Percentiles rank a stretch among this genome's conserved stretches.
Evolutionary conservation across 768 basidiomycete genomes (phyloP).

Genomic region (Pleurotus eryngii): DNA sequence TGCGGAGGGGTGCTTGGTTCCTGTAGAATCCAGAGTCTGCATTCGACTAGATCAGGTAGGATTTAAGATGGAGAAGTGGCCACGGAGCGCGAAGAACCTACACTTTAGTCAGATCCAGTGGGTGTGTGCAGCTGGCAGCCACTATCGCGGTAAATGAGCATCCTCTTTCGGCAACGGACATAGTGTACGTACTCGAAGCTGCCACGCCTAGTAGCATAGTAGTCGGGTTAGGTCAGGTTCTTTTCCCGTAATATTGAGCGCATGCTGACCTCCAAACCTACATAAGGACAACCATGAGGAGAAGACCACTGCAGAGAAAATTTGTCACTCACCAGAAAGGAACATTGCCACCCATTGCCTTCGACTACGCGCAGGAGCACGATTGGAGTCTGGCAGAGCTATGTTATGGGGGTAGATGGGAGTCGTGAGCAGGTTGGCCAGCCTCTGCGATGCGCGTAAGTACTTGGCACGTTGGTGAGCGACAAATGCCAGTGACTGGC

Average conservation of each 20-base stretch:
- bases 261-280: conserved; percentile 61
- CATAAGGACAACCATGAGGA: conserved; percentile 9
- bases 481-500: too few relatives aligned
- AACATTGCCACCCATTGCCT: conserved; percentile 34
- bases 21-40: conserved; percentile 59
- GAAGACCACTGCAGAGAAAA: conserved; percentile 7
- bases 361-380: conserved; percentile 2
- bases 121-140: conserved; percentile 81
- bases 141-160: conserved; percentile 36
- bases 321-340: conserved; percentile 45
- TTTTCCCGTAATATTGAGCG: not conserved
- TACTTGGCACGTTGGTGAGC: too few relatives aligned
- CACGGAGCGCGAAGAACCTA: conserved; percentile 27
- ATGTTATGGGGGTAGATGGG: not conserved
- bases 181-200: conserved; percentile 51
- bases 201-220: conserved; percentile 44
- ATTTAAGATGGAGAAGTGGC: not conserved
- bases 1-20: conserved; percentile 55
- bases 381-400: not conserved
- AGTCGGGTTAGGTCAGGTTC: conserved; percentile 10
- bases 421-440: not conserved
- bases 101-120: conserved; percentile 86
- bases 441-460: too few relatives aligned
- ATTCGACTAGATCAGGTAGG: conserved; percentile 53
- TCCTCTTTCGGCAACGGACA: not conserved